Base-by-base conservation (phyloP, 2,329 filamentous ascomycete species). In the Trichoderma lentiforme region DNA sequence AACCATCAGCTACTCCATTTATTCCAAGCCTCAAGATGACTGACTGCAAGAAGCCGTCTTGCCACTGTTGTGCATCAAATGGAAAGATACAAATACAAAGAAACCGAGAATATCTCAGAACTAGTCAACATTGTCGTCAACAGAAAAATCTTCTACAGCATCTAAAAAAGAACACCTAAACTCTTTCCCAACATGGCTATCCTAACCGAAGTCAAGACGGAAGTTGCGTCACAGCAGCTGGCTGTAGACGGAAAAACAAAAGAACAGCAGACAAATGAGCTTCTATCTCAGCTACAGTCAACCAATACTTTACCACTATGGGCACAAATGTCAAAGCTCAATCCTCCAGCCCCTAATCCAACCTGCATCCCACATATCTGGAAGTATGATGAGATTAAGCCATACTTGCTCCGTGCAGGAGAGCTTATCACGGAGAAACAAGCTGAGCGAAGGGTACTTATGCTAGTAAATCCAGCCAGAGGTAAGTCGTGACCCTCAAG, bases 301-400 rank as follows among this genome's bases (percentile, higher is more conserved):
- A 66, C 63, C 18, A 66, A 71, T 47, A 66, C 69, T n/a, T 43
- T 64, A 73, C 86, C 85, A 0, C 75, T 88, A 5, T 87, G 86
- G 86, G 80, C 80, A 4, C 82, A 85, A 58, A 87, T 87, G 84
- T 78, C 77, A 39, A 76, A 76, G 30, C 81, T 86, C 74, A 86
- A 86, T 15, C 84, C 86, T 2, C 83, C 83, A 0, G 77, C 77
- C 0, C 86, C 86, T 1, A 84, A 84, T 47, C 86, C 85, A 2
- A 80, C 76, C 4, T 77, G 80, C 1, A 74, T 81, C 14, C 83
- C 86, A 9, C 76, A 81, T 64, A 75, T 84, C 28, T 84, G 82
- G 82, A 79, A 78, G 34, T 83, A 82, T 68, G 71, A 77, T 9
- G 77, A 81, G 21, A 78, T 80, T 5, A 71, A 80, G 6, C 82